phyloP scores from a whole-genome alignment of 2,329 filamentous ascomycete genomes.

The Fusarium sp. region DNA sequence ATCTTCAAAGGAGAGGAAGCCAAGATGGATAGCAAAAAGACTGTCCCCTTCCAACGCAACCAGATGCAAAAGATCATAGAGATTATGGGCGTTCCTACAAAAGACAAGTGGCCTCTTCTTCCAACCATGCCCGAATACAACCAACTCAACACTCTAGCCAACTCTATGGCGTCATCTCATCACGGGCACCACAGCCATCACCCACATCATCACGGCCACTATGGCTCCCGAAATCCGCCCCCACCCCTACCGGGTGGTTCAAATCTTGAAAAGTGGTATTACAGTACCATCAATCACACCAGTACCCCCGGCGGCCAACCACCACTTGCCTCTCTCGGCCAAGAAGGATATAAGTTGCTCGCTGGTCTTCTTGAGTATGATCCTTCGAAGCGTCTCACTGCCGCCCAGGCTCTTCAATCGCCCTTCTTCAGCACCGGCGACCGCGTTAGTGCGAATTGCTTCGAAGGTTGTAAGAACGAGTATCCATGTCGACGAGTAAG shows the following conservation, averaged over 20 bases:
- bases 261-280: constrained; percentile 84
- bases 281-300: constrained; percentile 73
- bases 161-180: constrained; percentile 60
- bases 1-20: constrained; percentile 99
- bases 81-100: constrained; percentile 90
- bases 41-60: constrained; percentile 95
- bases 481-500: constrained; percentile 93
- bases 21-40: constrained; percentile 99
- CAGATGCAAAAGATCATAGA: constrained; percentile 99
- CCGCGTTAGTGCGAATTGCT: constrained; percentile 84
- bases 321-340: constrained; percentile 71
- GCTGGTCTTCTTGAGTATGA: constrained; percentile 91
- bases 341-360: constrained; percentile 85
- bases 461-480: constrained; percentile 87
- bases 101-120: constrained; percentile 89
- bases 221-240: constrained; percentile 56
- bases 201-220: constrained; percentile 60
- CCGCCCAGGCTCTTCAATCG: constrained; percentile 88
- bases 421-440: constrained; percentile 86
- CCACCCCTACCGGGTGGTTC: constrained; percentile 51
- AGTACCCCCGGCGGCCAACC: constrained; percentile 52
- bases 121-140: constrained; percentile 87
- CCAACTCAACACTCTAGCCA: constrained; percentile 72
- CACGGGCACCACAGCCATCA: constrained; percentile 55
- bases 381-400: constrained; percentile 87